Conservation (phyloP, 2,329 filamentous ascomycete species). For the Cladobotryum protrusum region DNA sequence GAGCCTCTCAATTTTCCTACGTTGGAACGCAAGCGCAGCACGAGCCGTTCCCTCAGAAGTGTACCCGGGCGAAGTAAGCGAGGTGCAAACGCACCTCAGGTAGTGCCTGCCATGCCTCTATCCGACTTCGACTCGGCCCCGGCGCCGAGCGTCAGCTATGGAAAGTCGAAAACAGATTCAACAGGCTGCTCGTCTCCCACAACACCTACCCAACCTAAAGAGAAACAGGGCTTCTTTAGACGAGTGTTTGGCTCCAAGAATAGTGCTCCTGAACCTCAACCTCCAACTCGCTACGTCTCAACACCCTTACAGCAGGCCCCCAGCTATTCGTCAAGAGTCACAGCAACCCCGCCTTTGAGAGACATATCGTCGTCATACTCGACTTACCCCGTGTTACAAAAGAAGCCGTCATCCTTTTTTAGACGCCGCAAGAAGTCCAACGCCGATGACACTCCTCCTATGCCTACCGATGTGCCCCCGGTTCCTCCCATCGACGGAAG, state of each 20-base stretch:
- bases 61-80: constrained; percentile 31
- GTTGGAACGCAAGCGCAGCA: constrained; percentile 51
- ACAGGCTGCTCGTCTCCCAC: constrained; percentile 33
- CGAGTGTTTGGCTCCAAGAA: constrained; percentile 77
- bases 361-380: constrained; percentile 41
- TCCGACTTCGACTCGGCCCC: constrained; percentile 48
- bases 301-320: constrained; percentile 27
- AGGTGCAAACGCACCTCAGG: constrained; percentile 19
- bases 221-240: constrained; percentile 83
- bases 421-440: constrained; percentile 86
- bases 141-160: constrained; percentile 53
- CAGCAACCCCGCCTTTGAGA: constrained; percentile 43
- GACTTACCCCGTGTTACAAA: constrained; percentile 57
- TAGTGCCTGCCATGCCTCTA: constrained; percentile 23
- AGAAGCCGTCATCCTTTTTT: constrained; percentile 94
- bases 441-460: constrained; percentile 60
- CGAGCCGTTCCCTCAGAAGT: constrained; percentile 48
- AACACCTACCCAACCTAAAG: constrained; percentile 47
- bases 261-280: constrained; percentile 17
- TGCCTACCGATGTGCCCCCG: constrained; percentile 40
- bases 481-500: constrained; percentile 32
- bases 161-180: constrained; percentile 48
- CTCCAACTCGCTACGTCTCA: constrained; percentile 15
- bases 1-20: constrained; percentile 33
- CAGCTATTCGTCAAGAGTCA: constrained; percentile 31